Evolutionary conservation across 1,284 basidiomycete genomes (phyloP).

Genomic region (Farysia itapuensis): DNA sequence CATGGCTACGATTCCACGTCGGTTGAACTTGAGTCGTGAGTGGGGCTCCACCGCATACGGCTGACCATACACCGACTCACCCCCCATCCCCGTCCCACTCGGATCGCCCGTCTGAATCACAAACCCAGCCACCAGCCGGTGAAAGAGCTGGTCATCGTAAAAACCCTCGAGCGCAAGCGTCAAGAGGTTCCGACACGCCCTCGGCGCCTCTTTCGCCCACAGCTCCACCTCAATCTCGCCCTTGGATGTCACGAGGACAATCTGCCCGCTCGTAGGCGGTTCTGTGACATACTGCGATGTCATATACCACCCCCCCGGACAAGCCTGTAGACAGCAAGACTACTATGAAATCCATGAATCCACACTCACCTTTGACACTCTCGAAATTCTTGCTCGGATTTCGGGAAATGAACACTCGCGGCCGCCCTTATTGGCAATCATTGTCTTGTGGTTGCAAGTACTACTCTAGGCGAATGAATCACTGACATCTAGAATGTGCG

Average conservation of each 20-base stretch:
- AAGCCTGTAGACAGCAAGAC: too few relatives aligned
- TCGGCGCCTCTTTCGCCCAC: constrained; percentile 93
- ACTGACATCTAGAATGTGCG: too few relatives aligned
- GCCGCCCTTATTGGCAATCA: too few relatives aligned
- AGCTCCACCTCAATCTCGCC: constrained; percentile 70
- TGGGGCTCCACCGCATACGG: constrained; percentile 93
- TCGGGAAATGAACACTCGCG: too few relatives aligned
- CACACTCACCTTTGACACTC: too few relatives aligned
- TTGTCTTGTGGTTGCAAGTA: too few relatives aligned
- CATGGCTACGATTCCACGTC: constrained; percentile 90
- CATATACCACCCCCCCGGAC: too few relatives aligned
- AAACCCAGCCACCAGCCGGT: constrained; percentile 83
- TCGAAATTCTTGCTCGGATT: not conserved
- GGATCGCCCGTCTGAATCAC: constrained; percentile 93
- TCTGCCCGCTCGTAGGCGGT: constrained; percentile 75
- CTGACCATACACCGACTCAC: constrained; percentile 66
- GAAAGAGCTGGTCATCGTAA: constrained; percentile 92
- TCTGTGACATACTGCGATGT: constrained; percentile 50
- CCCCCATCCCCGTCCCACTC: constrained; percentile 85
- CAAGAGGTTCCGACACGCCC: constrained; percentile 89
- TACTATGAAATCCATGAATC: too few relatives aligned
- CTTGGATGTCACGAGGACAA: constrained; percentile 83
- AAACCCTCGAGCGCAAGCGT: constrained; percentile 90
- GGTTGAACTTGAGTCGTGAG: constrained; percentile 75
- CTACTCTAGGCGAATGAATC: too few relatives aligned